Evolutionary conservation across 805 yeast species (phyloP), one percentile per base, ranked within the genome.

Genomic region (Nakazawaea wyomingensis): DNA sequence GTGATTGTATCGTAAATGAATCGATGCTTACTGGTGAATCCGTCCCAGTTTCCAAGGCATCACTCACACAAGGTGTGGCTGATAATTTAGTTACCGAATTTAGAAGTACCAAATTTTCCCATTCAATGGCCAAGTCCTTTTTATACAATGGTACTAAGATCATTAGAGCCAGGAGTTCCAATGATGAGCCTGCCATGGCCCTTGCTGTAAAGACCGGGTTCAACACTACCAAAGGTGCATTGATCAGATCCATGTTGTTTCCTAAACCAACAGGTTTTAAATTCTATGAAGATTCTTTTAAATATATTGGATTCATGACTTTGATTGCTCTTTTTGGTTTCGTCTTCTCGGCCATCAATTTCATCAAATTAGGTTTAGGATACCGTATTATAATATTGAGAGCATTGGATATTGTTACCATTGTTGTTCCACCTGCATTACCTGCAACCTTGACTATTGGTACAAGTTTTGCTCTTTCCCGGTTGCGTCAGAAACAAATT

Each of bases 21-120:
- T 85, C 97, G 5, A 93, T 93, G 96, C 71, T 93, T 17, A 93
- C 99, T 0, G 99, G 99, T 31, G 99, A 93, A 60, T 88, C 96
- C 41, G 97, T 93, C 1, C 99, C 99, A 0, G 96, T 93, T 2
- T 78, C 96, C 0, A 93, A 93, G 59, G 48, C 69, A 9, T 74
- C 85, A 2, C 87, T 93, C 1, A 64, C 72, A 1, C 71, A 74
- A 13, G 89, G 81, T 7, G 70, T 81, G 0, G 74, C 88, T 31
- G 63, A 63, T n/a, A 66, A 68, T 17, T 60, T 86, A 38, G 67
- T 78, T 2, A 69, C 69, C n/a, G 82, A 79, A 51, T 78, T 81
- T 48, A 65, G 65, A 19, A 68, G 66, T 39, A 65, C 80, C 2
- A 76, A 74, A 48, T 76, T 85, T 11, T 72, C 86, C 7, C 72